These are phyloP conservation scores for Saccharum spontaneum DNA, from an alignment of 176 grass and related monocot species.

Conservation along the genomic window DNA sequence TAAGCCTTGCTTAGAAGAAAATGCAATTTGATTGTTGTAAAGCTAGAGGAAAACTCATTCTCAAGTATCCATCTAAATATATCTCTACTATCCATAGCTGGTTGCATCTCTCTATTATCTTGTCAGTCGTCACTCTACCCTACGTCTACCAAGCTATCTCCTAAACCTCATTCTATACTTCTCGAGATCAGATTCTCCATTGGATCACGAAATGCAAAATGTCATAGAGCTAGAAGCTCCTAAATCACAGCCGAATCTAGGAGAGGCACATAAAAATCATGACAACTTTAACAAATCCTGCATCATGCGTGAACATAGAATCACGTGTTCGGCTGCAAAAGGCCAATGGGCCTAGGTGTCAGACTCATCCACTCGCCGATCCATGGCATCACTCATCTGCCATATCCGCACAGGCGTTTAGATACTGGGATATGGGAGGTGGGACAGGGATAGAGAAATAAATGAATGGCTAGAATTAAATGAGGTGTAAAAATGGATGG, in stretches of 20 bases:
- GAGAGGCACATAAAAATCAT: not conserved
- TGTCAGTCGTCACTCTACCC: no score
- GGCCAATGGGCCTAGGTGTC: slow-evolving; percentile 12
- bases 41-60: not conserved
- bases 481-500: no score
- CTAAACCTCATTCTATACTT: not conserved
- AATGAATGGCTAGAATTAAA: no score
- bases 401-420: slow-evolving; percentile 17
- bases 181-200: not conserved
- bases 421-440: no score
- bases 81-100: not conserved
- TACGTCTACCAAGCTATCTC: not conserved
- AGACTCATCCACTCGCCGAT: slow-evolving; percentile 9
- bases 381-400: not conserved
- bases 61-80: not conserved
- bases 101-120: no score
- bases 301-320: not conserved
- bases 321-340: not conserved
- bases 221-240: not conserved
- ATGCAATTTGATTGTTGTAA: not conserved
- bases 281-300: not conserved
- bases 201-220: not conserved
- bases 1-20: not conserved
- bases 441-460: no score
- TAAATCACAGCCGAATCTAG: no score